Base-by-base conservation (phyloP, 768 basidiomycete genomes). In the Cystobasidium onofrii region DNA sequence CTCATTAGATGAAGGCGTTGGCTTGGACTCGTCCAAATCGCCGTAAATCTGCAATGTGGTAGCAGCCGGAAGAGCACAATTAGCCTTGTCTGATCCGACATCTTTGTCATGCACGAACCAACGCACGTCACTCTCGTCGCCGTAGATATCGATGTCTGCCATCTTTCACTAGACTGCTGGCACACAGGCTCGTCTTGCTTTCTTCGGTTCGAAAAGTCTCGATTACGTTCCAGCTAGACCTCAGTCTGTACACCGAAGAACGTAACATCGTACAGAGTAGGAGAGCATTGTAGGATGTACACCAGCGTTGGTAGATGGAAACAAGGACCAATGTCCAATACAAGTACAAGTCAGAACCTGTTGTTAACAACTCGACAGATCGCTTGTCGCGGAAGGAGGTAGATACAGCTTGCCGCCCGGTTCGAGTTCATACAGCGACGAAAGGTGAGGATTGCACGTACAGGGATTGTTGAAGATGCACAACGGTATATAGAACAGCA, bases 121-220 rank as follows among this genome's bases (percentile, higher is more conserved):
- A 67, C 65, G 39, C 43, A 67, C 65, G 41, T 67, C 65, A 17
- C 27, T 29, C 65, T 67, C 65, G 46, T 67, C 65, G 31, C 65
- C 65, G 65, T 67, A 67, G 18, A 67, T 67, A 25, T 67, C 65
- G 65, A 67, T 67, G 25, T 67, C 65, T 44, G 65, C 65, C 65
- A 67, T 67, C 46, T 39, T 61, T 31, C 23, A 31, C 23, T 10
- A 31, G 7, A 7, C 18, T 6, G 6, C 54, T 12, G 57, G 23
- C 57, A 39, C 36, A 13, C 36, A 31, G 36, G 31, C 57, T 33
- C 57, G 9, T 50, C 10, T 20, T 50, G 6, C 9, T 20, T 50
- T 50, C 46, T 7, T 39, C 39, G 39, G 39, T 50, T 50, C 46
- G 46, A 50, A 50, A n/a, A 4, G 15, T 50, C 46, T 50, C 46